Evolutionary conservation across 805 yeast genomes (phyloP), one percentile per base, ranked within the genome.

Genomic region (Yarrowia yakushimensis): DNA sequence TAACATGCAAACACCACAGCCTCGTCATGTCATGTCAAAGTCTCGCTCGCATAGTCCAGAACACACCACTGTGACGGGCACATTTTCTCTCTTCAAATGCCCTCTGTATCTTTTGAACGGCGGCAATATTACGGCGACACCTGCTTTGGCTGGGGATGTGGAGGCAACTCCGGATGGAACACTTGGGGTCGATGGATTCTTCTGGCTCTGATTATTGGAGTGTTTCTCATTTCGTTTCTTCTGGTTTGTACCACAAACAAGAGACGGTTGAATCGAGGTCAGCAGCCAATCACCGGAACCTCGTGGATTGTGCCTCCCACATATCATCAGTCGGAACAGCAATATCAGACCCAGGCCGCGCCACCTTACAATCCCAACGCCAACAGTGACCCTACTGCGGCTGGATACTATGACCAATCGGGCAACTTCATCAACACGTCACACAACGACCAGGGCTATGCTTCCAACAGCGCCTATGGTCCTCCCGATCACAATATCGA

Each of bases 251-350:
- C 65, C 23, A 65, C 66, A 46, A 67, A 72, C 13, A 42, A 67
- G 6, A 42, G 66, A n/a, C 65, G 72, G 34, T 73, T 71, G 4
- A 63, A 66, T 10, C 65, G 62, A 2, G 82, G 83, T 43, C 74
- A 77, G 65, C 77, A 75, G 27, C 96, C 96, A 0, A 77, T 89
- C 1, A 76, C 82, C 64, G 93, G 93, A 10, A 88, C 94, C 0
- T 82, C 88, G 11, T 88, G 96, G 96, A 83, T 90, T 77, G 87
- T 94, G 0, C 97, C 97, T 7, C 96, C 96, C 0, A 78, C 85
- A 11, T 89, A 89, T 69, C 64, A 69, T 63, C 69, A 67, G 54
- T 82, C 90, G 1, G 88, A 87, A 68, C 77, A 76, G 59, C 85
- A 82, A 63, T 81, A 83, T 66, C 79, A 78, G 48, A 37, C 66